Percentiles rank a stretch among this genome's conserved stretches.
Evolutionary conservation across 2,329 filamentous ascomycete species (phyloP).

Genomic region (Paracoccidioides brasiliensis): DNA sequence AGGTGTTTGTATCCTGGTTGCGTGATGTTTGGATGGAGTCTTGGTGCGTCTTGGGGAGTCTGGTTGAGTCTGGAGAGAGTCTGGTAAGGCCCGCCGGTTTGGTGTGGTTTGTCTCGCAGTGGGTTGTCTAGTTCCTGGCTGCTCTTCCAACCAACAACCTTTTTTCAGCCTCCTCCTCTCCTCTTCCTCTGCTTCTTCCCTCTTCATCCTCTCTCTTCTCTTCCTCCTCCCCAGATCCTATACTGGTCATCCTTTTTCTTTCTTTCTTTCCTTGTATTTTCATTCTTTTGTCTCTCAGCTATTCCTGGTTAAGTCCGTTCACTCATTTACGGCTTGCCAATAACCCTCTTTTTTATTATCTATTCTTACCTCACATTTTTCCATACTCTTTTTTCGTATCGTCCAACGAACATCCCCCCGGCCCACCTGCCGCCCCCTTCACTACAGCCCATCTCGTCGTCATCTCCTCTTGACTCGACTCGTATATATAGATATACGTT

Average conservation of each 20-base stretch:
- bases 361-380: not conserved
- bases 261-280: conserved; percentile 15
- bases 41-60: too few species aligned
- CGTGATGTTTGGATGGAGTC: too few species aligned
- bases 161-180: not conserved
- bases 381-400: conserved; percentile 11
- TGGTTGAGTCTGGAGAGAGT: too few species aligned
- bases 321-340: conserved; percentile 40
- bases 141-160: too few species aligned
- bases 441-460: not conserved
- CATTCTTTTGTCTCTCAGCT: conserved; percentile 13
- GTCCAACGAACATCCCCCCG: not conserved
- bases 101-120: too few species aligned
- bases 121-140: too few species aligned
- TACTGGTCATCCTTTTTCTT: conserved; percentile 11
- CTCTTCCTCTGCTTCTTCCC: conserved; percentile 5
- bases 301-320: conserved; percentile 31
- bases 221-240: conserved; percentile 8
- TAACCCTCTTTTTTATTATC: conserved; percentile 6
- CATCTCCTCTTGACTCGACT: not conserved
- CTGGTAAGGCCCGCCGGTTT: too few species aligned
- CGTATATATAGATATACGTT: too few species aligned
- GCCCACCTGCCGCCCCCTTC: too few species aligned
- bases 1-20: too few species aligned
- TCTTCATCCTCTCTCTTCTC: conserved; percentile 10